Evolutionary conservation across 2,329 filamentous ascomycete genomes (phyloP).

Genomic region (Trichoderma sp.): DNA sequence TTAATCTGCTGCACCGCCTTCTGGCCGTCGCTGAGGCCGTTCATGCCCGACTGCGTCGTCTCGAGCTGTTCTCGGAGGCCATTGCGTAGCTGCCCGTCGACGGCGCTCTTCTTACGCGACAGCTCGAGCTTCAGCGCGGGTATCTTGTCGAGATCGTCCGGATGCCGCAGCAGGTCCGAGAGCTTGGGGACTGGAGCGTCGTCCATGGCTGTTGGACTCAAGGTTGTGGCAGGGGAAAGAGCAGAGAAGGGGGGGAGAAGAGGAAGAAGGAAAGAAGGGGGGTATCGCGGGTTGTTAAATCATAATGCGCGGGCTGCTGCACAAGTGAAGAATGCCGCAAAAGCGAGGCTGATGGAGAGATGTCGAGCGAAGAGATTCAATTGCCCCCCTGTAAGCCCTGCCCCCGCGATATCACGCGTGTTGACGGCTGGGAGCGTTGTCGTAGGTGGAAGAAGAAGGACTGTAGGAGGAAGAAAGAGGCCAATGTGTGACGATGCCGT

Average conservation of each 20-base stretch:
- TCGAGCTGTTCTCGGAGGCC: constrained; percentile 91
- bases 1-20: constrained; percentile 91
- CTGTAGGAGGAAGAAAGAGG: not conserved
- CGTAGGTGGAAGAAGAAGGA: not conserved
- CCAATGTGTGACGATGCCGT: constrained; percentile 24
- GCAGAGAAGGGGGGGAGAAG: not conserved
- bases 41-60: constrained; percentile 92
- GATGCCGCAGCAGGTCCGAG: constrained; percentile 88
- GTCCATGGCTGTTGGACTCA: constrained; percentile 40
- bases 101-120: constrained; percentile 85
- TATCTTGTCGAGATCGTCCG: constrained; percentile 97
- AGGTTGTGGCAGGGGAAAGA: constrained; percentile 4
- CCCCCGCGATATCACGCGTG: constrained; percentile 15
- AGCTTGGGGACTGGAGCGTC: constrained; percentile 76
- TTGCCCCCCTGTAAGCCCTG: constrained; percentile 21
- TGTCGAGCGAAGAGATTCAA: constrained; percentile 6
- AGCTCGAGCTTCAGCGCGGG: constrained; percentile 87
- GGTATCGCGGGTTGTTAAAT: constrained; percentile 12
- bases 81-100: constrained; percentile 87
- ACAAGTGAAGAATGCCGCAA: not conserved
- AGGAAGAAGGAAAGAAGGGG: not conserved
- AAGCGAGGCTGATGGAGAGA: constrained; percentile 10
- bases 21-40: constrained; percentile 83
- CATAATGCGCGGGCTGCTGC: constrained; percentile 23
- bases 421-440: constrained; percentile 4